Conservation (phyloP, 164 flowering plant genomes). For the Buxus sempervirens region DNA sequence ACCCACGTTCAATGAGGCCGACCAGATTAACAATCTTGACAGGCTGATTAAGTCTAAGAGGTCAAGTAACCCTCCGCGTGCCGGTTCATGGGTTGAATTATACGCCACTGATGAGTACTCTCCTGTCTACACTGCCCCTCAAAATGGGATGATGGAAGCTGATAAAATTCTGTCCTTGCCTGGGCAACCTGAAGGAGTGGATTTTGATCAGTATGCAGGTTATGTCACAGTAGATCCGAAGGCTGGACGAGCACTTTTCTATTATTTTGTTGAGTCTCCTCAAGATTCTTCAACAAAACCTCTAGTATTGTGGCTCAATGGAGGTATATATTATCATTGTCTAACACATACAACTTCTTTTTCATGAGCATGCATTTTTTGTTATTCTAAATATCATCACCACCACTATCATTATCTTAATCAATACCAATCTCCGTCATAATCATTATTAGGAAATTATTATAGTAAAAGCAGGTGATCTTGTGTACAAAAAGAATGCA, state of each 20-base stretch:
- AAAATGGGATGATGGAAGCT: slow-evolving; percentile 21
- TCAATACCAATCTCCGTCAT: too few species aligned
- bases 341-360: not conserved
- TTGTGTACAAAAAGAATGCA: too few species aligned
- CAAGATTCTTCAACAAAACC: slow-evolving; percentile 23
- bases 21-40: slow-evolving; percentile 4
- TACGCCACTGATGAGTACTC: slow-evolving; percentile 1
- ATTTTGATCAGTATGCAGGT: slow-evolving; percentile 33
- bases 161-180: slow-evolving; percentile 23
- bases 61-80: not conserved
- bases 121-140: slow-evolving; percentile 14
- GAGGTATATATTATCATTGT: slow-evolving; percentile 22
- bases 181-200: slow-evolving; percentile 20
- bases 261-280: slow-evolving; percentile 35
- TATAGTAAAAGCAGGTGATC: too few species aligned
- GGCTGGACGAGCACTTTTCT: slow-evolving; percentile 29
- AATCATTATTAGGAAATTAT: too few species aligned
- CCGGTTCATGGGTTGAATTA: not conserved
- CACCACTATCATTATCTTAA: too few species aligned
- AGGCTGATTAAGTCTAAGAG: slow-evolving; percentile 5
- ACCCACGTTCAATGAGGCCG: not conserved
- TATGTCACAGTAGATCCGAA: slow-evolving; percentile 28
- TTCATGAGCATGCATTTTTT: not conserved
- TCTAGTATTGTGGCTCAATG: slow-evolving; percentile 41
- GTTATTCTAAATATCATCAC: too few species aligned